Percentiles rank a stretch among this genome's conserved stretches.
These are phyloP conservation scores for Oidiodendron maius DNA, from an alignment of 495 filamentous ascomycete species.

Conservation along the genomic window DNA sequence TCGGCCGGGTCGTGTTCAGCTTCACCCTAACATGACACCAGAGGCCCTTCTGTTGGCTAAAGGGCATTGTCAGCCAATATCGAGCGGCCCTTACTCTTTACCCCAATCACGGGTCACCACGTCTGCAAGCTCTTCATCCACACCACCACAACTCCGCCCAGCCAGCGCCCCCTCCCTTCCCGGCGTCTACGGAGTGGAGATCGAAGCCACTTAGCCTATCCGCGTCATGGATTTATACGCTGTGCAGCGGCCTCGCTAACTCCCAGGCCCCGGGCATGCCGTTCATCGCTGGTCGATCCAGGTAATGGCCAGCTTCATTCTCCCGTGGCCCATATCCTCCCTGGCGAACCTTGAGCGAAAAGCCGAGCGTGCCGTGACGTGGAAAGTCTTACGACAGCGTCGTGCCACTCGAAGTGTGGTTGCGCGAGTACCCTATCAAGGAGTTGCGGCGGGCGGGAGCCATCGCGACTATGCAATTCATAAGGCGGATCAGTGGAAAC, in stretches of 20 bases:
- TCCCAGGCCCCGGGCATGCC: too few relatives aligned
- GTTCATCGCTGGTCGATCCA: too few relatives aligned
- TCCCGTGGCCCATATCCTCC: too few relatives aligned
- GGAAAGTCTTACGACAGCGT: slow-evolving; percentile 3
- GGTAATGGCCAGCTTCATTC: too few relatives aligned
- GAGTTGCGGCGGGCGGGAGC: background rate
- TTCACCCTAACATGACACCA: slow-evolving; percentile 12
- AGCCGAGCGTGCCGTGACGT: slow-evolving; percentile 13
- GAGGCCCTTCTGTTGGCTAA: slow-evolving; percentile 4
- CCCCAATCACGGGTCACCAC: slow-evolving; percentile 21
- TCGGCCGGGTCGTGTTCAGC: slow-evolving; percentile 4
- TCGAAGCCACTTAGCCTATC: slow-evolving; percentile 14
- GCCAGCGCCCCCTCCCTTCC: background rate
- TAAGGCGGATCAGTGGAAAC: slow-evolving; percentile 21
- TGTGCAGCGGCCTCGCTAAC: slow-evolving; percentile 14
- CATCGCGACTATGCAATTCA: slow-evolving; percentile 9
- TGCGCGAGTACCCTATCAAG: background rate
- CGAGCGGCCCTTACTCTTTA: slow-evolving; percentile 7
- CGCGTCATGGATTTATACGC: slow-evolving; percentile 16
- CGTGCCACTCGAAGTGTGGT: slow-evolving; percentile 6
- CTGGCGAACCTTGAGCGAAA: too few relatives aligned
- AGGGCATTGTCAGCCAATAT: slow-evolving; percentile 12
- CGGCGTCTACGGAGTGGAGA: slow-evolving; percentile 16
- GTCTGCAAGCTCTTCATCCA: slow-evolving; percentile 7
- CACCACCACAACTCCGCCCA: slow-evolving; percentile 3